Evolutionary conservation across 2,329 filamentous ascomycete species (phyloP).

Genomic region (Tolypocladium tropicale): DNA sequence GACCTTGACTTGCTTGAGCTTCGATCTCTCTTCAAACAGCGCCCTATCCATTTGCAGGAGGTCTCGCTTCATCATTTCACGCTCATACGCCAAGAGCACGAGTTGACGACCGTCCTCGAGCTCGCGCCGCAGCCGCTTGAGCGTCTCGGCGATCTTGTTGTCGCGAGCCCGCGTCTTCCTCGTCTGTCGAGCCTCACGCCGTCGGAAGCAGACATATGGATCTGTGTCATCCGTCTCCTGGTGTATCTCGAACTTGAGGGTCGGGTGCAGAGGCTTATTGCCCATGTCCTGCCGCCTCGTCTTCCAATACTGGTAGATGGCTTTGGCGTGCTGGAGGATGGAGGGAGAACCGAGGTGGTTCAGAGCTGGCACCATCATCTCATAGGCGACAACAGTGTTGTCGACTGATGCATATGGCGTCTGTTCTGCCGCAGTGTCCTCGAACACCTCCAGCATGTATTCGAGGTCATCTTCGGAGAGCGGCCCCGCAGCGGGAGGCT

Average conservation of each 20-base stretch:
- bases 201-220: slow-evolving; percentile 95
- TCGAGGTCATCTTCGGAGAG: slow-evolving; percentile 91
- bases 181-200: slow-evolving; percentile 86
- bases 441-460: slow-evolving; percentile 87
- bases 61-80: slow-evolving; percentile 72
- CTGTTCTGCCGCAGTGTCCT: slow-evolving; percentile 72
- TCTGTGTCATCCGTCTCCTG: slow-evolving; percentile 92
- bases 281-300: slow-evolving; percentile 52
- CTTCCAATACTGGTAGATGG: slow-evolving; percentile 88
- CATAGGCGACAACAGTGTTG: slow-evolving; percentile 70
- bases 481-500: slow-evolving; percentile 50
- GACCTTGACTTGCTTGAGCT: slow-evolving; percentile 80
- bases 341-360: slow-evolving; percentile 38
- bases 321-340: slow-evolving; percentile 53
- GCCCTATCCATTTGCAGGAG: slow-evolving; percentile 63
- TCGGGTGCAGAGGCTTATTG: slow-evolving; percentile 65
- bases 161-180: slow-evolving; percentile 92
- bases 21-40: slow-evolving; percentile 73
- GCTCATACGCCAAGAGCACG: slow-evolving; percentile 64
- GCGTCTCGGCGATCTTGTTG: slow-evolving; percentile 86
- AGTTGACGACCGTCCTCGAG: slow-evolving; percentile 80
- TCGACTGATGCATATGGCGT: slow-evolving; percentile 87
- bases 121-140: slow-evolving; percentile 84
- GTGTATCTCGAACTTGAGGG: slow-evolving; percentile 87
- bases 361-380: slow-evolving; percentile 63